These are phyloP conservation scores for Exophiala alcalophila DNA, from an alignment of 2,329 filamentous ascomycete genomes.

Conservation along the genomic window DNA sequence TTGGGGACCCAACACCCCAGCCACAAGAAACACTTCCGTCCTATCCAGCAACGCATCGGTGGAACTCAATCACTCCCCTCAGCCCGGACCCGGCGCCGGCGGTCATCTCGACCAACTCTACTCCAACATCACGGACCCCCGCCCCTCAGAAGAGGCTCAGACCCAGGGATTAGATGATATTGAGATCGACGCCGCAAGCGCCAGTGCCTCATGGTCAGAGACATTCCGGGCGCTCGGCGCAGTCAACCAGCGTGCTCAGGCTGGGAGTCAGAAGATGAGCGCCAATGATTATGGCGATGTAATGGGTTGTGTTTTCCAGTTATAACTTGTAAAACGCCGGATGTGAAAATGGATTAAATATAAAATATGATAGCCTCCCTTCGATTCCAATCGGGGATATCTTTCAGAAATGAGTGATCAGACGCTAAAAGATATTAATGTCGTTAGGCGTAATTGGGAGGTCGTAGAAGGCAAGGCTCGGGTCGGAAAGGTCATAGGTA, in stretches of 20 bases:
- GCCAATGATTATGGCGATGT: constrained; percentile 9
- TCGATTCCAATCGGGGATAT: neutral
- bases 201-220: constrained; percentile 4
- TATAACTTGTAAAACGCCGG: neutral
- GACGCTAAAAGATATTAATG: constrained; percentile 1
- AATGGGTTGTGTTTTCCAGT: constrained; percentile 8
- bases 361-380: neutral
- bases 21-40: too few species aligned
- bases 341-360: neutral
- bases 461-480: constrained; percentile 3
- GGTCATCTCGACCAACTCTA: too few species aligned
- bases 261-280: constrained; percentile 7
- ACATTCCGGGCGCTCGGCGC: constrained; percentile 7
- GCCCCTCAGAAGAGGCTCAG: neutral
- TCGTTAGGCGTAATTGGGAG: constrained; percentile 4
- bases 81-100: too few species aligned
- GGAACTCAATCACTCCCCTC: too few species aligned
- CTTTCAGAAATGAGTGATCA: neutral
- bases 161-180: neutral
- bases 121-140: neutral
- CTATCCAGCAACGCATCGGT: too few species aligned
- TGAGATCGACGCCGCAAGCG: too few species aligned
- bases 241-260: constrained; percentile 1
- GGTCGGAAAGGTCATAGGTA: constrained; percentile 2
- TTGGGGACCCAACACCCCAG: too few species aligned